Percentiles rank a stretch among this genome's conserved stretches.
These are phyloP conservation scores for Protea cynaroides DNA, from an alignment of 164 flowering plant genomes.

Conservation along the genomic window DNA sequence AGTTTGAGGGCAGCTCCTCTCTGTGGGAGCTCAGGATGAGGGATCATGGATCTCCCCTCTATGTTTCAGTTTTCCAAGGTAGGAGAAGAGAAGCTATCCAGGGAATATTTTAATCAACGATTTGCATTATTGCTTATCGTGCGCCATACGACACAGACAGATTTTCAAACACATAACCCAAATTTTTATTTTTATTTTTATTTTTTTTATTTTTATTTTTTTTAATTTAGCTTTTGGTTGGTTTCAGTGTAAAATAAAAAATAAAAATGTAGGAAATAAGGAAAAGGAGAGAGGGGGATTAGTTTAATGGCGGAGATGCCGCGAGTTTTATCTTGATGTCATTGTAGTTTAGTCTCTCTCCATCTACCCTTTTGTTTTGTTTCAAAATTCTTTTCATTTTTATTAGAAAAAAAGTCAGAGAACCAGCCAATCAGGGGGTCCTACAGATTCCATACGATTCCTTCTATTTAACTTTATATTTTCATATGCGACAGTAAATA, in stretches of 20 bases:
- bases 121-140: conserved; percentile 24
- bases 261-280: neutral
- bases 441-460: too few relatives aligned
- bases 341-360: too few relatives aligned
- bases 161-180: neutral
- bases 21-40: conserved; percentile 40
- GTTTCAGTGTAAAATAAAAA: conserved; percentile 22
- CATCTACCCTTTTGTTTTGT: too few relatives aligned
- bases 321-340: conserved; percentile 19
- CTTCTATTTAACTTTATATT: too few relatives aligned
- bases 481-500: too few relatives aligned
- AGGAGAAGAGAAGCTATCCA: neutral
- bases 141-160: conserved; percentile 17
- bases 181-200: neutral
- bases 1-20: conserved; percentile 24
- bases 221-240: conserved; percentile 8
- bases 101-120: conserved; percentile 18
- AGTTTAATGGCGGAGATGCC: neutral
- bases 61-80: conserved; percentile 1
- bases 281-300: conserved; percentile 2
- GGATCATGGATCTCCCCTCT: neutral
- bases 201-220: conserved; percentile 4
- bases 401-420: too few relatives aligned
- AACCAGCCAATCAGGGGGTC: too few relatives aligned
- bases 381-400: too few relatives aligned